Percentiles rank a stretch among this genome's conserved stretches.
Evolutionary conservation across 768 basidiomycete species (phyloP).

Genomic region (Scleroderma citrinum): DNA sequence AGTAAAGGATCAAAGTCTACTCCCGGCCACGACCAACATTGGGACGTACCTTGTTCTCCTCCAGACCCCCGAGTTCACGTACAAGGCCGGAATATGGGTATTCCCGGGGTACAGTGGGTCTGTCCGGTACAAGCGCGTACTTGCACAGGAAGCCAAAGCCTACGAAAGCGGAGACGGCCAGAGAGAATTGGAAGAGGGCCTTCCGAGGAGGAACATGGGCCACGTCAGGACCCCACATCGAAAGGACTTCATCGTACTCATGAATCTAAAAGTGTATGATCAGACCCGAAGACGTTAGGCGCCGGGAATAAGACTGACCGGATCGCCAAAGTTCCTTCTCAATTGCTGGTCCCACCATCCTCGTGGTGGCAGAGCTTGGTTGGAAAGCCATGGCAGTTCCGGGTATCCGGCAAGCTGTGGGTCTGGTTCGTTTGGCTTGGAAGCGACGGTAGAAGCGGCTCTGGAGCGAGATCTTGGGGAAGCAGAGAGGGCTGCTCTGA

Average conservation of each 20-base stretch:
- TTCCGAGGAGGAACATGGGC: conserved; percentile 52
- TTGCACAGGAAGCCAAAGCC: conserved; percentile 57
- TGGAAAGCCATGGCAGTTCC: conserved; percentile 58
- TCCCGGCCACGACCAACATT: neutral
- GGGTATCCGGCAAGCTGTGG: conserved; percentile 74
- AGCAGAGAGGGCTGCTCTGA: conserved; percentile 4
- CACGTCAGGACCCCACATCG: conserved; percentile 85
- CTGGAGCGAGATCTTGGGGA: conserved; percentile 5
- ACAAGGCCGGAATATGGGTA: conserved; percentile 76
- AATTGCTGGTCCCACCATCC: conserved; percentile 76
- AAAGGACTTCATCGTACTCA: conserved; percentile 72
- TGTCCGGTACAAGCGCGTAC: conserved; percentile 48
- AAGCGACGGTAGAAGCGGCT: conserved; percentile 12
- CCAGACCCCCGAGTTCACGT: conserved; percentile 70
- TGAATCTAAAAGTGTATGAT: conserved; percentile 49
- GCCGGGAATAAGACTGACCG: conserved; percentile 40
- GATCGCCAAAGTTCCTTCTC: conserved; percentile 77
- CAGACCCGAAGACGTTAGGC: conserved; percentile 9
- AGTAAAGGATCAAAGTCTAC: conserved; percentile 2
- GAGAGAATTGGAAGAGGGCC: conserved; percentile 60
- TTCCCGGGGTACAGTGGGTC: conserved; percentile 62
- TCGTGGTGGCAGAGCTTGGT: conserved; percentile 54
- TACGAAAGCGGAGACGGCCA: conserved; percentile 59
- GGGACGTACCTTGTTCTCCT: conserved; percentile 65
- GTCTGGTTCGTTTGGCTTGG: conserved; percentile 37